phyloP scores from a whole-genome alignment of 495 filamentous ascomycete species.

The Filosporella fistucella region DNA sequence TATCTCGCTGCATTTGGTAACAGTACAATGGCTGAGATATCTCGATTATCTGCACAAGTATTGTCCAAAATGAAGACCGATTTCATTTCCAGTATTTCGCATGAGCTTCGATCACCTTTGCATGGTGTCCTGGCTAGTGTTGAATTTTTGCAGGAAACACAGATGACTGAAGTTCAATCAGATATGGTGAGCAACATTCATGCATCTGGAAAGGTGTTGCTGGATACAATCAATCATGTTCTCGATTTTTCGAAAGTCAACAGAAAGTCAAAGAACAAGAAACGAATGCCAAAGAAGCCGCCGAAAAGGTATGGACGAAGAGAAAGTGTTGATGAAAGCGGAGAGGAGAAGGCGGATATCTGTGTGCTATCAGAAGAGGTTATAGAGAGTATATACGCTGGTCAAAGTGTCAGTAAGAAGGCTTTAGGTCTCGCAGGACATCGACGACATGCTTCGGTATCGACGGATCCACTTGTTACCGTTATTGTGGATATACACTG shows the following conservation, averaged over 20 bases:
- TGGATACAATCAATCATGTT: constrained; percentile 78
- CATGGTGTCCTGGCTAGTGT: constrained; percentile 55
- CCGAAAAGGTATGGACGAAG: constrained; percentile 2
- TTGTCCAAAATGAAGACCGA: constrained; percentile 55
- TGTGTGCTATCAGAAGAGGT: constrained; percentile 35
- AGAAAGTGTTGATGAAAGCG: constrained; percentile 12
- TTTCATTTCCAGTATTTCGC: constrained; percentile 68
- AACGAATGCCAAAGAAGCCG: constrained; percentile 16
- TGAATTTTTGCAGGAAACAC: constrained; percentile 62
- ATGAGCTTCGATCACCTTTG: constrained; percentile 74
- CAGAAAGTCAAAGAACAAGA: constrained; percentile 19
- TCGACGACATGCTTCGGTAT: constrained; percentile 13
- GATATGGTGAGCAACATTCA: constrained; percentile 71
- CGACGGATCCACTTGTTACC: constrained; percentile 20
- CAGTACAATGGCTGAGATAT: constrained; percentile 49
- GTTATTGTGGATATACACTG: constrained; percentile 32
- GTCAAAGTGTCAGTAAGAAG: constrained; percentile 24
- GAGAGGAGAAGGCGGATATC: constrained; percentile 26
- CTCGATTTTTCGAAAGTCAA: constrained; percentile 64
- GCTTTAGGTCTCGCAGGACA: constrained; percentile 11
- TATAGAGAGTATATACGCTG: constrained; percentile 38
- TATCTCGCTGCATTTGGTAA: constrained; percentile 52
- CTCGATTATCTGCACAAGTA: constrained; percentile 39
- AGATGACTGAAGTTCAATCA: constrained; percentile 40
- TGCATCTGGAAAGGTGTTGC: constrained; percentile 66